Evolutionary conservation across 139 green algal species (phyloP).

Genomic region (Auxenochlorella protothecoides): DNA sequence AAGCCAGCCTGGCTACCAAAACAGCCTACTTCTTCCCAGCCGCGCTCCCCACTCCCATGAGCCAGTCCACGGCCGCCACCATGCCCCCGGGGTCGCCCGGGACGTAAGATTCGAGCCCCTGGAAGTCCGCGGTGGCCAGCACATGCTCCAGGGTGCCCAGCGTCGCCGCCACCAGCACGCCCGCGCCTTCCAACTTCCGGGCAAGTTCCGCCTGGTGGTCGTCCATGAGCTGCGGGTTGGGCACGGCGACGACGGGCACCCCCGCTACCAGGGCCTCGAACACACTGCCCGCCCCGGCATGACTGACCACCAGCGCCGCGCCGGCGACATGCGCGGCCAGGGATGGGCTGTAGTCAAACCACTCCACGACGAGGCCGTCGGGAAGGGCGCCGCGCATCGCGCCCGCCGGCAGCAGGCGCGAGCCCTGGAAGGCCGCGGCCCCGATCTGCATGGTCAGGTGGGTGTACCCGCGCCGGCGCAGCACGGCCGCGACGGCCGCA

Average conservation of each 20-base stretch:
- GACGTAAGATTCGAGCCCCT: conserved; percentile 30
- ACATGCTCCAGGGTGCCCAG: conserved; percentile 28
- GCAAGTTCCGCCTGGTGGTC: conserved; percentile 75
- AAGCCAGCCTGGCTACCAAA: background rate
- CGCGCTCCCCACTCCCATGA: conserved; percentile 8
- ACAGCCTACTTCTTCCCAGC: background rate
- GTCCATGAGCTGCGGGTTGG: conserved; percentile 75
- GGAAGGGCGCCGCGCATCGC: background rate
- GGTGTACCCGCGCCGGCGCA: conserved; percentile 44
- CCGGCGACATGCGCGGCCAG: conserved; percentile 36
- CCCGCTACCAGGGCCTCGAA: conserved; percentile 64
- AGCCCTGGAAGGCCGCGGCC: conserved; percentile 1
- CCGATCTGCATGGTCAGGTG: conserved; percentile 56
- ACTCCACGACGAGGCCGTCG: conserved; percentile 41
- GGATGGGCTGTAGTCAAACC: conserved; percentile 59
- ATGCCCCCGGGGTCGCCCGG: conserved; percentile 34
- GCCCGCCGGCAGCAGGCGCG: conserved; percentile 22
- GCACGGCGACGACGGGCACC: conserved; percentile 61
- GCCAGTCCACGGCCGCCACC: conserved; percentile 24
- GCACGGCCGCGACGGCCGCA: conserved; percentile 21
- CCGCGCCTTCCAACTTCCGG: conserved; percentile 39
- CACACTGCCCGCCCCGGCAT: conserved; percentile 67
- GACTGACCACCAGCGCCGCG: conserved; percentile 66
- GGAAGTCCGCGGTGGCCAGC: conserved; percentile 23
- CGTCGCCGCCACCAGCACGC: conserved; percentile 36